phyloP scores from a whole-genome alignment of 305 asterid genomes.

The Solanum hybrid region DNA sequence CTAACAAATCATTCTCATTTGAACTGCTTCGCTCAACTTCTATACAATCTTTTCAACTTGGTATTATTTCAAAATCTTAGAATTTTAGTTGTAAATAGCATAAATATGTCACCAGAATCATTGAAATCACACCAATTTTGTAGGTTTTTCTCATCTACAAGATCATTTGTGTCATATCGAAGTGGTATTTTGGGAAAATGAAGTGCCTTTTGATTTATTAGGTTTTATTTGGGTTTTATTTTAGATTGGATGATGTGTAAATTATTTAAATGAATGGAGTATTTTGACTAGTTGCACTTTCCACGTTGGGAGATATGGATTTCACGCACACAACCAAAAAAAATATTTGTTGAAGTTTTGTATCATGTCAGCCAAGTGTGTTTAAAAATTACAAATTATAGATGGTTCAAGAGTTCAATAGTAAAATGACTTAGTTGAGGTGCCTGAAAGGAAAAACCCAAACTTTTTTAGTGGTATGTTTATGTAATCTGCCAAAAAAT shows the following conservation, averaged over 20 bases:
- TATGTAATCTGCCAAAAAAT: no score
- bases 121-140: background rate
- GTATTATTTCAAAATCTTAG: background rate
- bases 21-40: conserved; percentile 61
- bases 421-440: background rate
- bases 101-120: no score
- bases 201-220: background rate
- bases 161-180: background rate
- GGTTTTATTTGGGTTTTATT: background rate
- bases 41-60: conserved; percentile 59
- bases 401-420: background rate
- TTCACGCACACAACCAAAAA: no score
- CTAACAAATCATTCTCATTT: conserved; percentile 67
- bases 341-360: background rate
- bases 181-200: background rate
- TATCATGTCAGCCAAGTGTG: no score
- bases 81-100: background rate
- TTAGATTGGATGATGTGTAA: no score
- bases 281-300: no score
- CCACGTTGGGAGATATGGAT: no score
- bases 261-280: no score
- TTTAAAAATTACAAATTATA: no score
- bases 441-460: background rate
- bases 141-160: background rate
- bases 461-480: no score